Conservation (phyloP, 306 rosid genomes). For the Trifolium pratense region DNA sequence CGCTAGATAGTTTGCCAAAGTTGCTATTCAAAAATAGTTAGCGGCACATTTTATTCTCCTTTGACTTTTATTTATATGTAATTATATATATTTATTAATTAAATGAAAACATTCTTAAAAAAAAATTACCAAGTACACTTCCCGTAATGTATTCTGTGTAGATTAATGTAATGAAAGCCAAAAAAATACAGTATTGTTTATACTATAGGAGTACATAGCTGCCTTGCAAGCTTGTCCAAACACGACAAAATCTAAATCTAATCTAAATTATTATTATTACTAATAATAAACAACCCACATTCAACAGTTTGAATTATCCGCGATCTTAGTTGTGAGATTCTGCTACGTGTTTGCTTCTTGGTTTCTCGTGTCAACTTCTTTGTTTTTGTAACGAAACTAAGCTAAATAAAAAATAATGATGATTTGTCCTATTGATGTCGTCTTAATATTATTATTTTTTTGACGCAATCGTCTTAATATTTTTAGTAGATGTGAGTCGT, state of each 20-base stretch:
- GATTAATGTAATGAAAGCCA: not conserved
- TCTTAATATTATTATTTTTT: too few relatives aligned
- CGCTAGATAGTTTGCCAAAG: too few relatives aligned
- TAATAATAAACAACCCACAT: not conserved
- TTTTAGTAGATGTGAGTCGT: not conserved
- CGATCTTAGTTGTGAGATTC: constrained; percentile 6
- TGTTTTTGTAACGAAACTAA: not conserved
- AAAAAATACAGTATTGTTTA: not conserved
- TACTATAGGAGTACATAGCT: not conserved
- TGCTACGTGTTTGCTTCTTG: constrained; percentile 33
- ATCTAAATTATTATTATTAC: too few relatives aligned
- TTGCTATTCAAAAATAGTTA: too few relatives aligned
- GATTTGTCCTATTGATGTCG: constrained; percentile 2
- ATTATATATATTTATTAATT: too few relatives aligned
- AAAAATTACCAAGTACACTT: too few relatives aligned
- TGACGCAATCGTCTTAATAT: too few relatives aligned
- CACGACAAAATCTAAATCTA: not conserved
- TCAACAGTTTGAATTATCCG: not conserved
- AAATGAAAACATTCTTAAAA: too few relatives aligned
- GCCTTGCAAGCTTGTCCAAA: not conserved
- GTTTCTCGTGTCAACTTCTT: constrained; percentile 4
- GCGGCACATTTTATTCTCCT: too few relatives aligned
- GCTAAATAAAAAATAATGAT: not conserved
- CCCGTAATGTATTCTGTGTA: too few relatives aligned
- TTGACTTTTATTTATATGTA: too few relatives aligned